phyloP scores from a whole-genome alignment of 495 filamentous ascomycete species.

The Penicillium paxilli region DNA sequence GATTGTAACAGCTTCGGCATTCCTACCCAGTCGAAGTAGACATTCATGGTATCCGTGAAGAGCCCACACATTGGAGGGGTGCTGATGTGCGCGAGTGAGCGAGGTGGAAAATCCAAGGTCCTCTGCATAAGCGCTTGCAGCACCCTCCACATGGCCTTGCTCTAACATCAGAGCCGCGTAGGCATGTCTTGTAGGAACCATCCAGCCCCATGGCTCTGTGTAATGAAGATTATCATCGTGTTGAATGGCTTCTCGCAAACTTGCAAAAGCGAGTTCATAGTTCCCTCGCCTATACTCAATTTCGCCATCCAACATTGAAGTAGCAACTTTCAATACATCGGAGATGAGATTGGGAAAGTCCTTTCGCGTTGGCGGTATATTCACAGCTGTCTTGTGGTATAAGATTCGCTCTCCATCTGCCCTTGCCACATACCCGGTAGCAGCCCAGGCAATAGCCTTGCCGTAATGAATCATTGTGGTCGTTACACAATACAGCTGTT shows the following conservation, averaged over 20 bases:
- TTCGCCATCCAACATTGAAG: conserved; percentile 68
- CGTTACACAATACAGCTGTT: conserved; percentile 55
- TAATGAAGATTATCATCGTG: conserved; percentile 59
- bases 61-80: conserved; percentile 69
- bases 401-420: conserved; percentile 43
- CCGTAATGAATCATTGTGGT: conserved; percentile 60
- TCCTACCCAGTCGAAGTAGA: conserved; percentile 47
- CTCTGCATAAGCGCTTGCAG: conserved; percentile 53
- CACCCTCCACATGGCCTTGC: conserved; percentile 56
- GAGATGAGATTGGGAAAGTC: conserved; percentile 70
- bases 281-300: conserved; percentile 62
- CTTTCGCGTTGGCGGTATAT: conserved; percentile 51
- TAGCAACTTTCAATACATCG: conserved; percentile 58
- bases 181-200: conserved; percentile 66
- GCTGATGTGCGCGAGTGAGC: conserved; percentile 55
- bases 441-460: conserved; percentile 57
- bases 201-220: conserved; percentile 71
- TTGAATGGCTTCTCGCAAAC: conserved; percentile 51
- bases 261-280: conserved; percentile 51
- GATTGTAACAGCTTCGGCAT: background rate
- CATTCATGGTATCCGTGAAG: conserved; percentile 68
- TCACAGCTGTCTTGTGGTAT: conserved; percentile 42
- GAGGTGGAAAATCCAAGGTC: conserved; percentile 59
- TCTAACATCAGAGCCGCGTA: conserved; percentile 65
- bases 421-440: conserved; percentile 39